These are phyloP conservation scores for Metarhizium brunneum DNA, from an alignment of 2,329 filamentous ascomycete species.

Conservation along the genomic window DNA sequence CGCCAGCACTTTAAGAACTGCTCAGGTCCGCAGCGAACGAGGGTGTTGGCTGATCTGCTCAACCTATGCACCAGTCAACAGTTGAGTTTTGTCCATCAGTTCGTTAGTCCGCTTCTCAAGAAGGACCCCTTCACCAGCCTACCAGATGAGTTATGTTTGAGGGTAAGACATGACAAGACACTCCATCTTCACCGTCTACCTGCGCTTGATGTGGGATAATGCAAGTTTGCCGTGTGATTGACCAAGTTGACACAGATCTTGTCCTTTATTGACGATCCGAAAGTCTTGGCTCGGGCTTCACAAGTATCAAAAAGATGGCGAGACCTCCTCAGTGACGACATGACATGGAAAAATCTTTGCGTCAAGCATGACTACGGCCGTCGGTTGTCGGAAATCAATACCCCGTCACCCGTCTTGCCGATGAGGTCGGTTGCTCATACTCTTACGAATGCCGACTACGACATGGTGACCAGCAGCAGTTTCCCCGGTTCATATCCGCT, in stretches of 20 bases:
- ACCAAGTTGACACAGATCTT: conserved; percentile 52
- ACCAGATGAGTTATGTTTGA: conserved; percentile 84
- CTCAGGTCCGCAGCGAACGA: conserved; percentile 65
- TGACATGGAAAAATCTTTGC: conserved; percentile 96
- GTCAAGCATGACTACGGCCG: conserved; percentile 85
- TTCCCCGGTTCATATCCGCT: conserved; percentile 35
- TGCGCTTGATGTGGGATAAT: neutral
- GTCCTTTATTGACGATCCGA: conserved; percentile 94
- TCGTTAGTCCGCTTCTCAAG: conserved; percentile 87
- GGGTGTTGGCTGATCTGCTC: conserved; percentile 77
- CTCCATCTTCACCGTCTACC: neutral
- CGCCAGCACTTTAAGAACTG: conserved; percentile 72
- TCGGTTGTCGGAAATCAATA: conserved; percentile 42
- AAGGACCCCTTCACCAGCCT: conserved; percentile 92
- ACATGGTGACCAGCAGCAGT: conserved; percentile 27
- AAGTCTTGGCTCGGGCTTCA: conserved; percentile 83
- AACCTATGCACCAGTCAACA: conserved; percentile 93
- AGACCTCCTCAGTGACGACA: conserved; percentile 88
- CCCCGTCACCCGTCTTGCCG: conserved; percentile 19
- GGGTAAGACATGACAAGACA: conserved; percentile 45
- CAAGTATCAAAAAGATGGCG: conserved; percentile 95
- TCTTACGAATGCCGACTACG: conserved; percentile 25
- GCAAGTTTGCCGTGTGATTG: neutral
- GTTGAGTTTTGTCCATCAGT: conserved; percentile 91
- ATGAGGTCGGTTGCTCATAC: conserved; percentile 19